phyloP scores from a whole-genome alignment of 169 alveolate species.

The Eimeria acervulina region DNA sequence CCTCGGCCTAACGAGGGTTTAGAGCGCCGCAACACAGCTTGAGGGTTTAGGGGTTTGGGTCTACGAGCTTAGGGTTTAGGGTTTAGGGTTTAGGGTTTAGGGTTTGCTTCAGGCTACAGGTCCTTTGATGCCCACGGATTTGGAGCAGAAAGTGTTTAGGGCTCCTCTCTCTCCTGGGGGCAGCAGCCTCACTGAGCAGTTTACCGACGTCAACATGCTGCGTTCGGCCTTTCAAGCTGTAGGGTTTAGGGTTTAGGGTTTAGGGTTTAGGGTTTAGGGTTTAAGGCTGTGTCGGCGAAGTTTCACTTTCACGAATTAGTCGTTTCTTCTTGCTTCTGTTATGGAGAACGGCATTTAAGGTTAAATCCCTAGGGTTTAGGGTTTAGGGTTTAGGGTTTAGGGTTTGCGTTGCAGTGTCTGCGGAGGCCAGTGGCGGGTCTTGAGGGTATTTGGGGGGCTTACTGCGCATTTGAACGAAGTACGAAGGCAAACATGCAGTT shows the following conservation, averaged over 20 bases:
- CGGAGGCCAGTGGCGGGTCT: constrained; percentile 56
- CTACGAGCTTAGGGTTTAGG: constrained; percentile 1
- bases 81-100: background rate
- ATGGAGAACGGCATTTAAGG: background rate
- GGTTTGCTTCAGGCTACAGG: constrained; percentile 5
- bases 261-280: background rate
- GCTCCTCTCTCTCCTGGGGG: constrained; percentile 25
- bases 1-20: too few species aligned
- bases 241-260: constrained; percentile 18
- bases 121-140: background rate
- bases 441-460: constrained; percentile 75
- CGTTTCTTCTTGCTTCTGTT: too few species aligned
- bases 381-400: constrained; percentile 24
- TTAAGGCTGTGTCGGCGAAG: background rate
- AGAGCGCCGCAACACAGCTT: too few species aligned
- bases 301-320: too few species aligned
- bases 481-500: constrained; percentile 17
- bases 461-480: constrained; percentile 71
- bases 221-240: constrained; percentile 52
- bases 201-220: constrained; percentile 60
- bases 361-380: constrained; percentile 7
- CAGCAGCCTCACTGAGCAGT: background rate
- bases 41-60: too few species aligned
- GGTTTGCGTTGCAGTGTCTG: constrained; percentile 17
- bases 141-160: constrained; percentile 55